phyloP scores from a whole-genome alignment of 768 basidiomycete genomes.

The Leccinum variicolor region DNA sequence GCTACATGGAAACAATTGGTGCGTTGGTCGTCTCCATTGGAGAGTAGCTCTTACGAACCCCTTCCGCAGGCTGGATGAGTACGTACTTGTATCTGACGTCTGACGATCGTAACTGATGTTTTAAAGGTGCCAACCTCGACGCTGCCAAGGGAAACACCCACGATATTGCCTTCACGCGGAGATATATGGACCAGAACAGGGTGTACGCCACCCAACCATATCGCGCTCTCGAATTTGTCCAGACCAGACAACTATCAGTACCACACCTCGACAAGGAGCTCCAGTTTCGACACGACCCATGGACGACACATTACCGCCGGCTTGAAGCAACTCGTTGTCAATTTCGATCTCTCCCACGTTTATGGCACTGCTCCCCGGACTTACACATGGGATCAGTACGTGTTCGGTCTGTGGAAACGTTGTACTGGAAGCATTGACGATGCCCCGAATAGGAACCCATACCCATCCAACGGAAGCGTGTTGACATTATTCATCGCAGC shows the following conservation, averaged over 20 bases:
- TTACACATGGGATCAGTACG: slow-evolving; percentile 62
- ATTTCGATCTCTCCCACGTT: slow-evolving; percentile 57
- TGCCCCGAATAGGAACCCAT: slow-evolving; percentile 45
- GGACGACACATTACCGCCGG: slow-evolving; percentile 55
- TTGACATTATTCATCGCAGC: slow-evolving; percentile 56
- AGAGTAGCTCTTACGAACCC: neutral
- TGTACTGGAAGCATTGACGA: neutral
- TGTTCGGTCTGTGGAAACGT: neutral
- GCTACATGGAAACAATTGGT: slow-evolving; percentile 94
- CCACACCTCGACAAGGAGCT: slow-evolving; percentile 47
- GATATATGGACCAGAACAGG: slow-evolving; percentile 79
- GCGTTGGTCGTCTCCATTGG: slow-evolving; percentile 7
- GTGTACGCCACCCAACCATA: slow-evolving; percentile 39
- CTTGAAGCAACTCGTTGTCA: slow-evolving; percentile 47
- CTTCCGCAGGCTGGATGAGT: slow-evolving; percentile 58
- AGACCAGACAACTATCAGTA: slow-evolving; percentile 39
- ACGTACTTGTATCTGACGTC: slow-evolving; percentile 12
- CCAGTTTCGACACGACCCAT: slow-evolving; percentile 56
- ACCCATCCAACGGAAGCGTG: slow-evolving; percentile 56
- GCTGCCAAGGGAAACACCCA: slow-evolving; percentile 34
- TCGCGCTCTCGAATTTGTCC: neutral
- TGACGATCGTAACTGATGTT: neutral
- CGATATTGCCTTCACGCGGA: slow-evolving; percentile 60
- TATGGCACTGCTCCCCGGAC: slow-evolving; percentile 78
- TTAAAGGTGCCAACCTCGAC: slow-evolving; percentile 47